A percentile compares a stretch with the other conserved stretches of the same genome.
phyloP scores from a whole-genome alignment of 306 rosid species.

The Vigna radiata region DNA sequence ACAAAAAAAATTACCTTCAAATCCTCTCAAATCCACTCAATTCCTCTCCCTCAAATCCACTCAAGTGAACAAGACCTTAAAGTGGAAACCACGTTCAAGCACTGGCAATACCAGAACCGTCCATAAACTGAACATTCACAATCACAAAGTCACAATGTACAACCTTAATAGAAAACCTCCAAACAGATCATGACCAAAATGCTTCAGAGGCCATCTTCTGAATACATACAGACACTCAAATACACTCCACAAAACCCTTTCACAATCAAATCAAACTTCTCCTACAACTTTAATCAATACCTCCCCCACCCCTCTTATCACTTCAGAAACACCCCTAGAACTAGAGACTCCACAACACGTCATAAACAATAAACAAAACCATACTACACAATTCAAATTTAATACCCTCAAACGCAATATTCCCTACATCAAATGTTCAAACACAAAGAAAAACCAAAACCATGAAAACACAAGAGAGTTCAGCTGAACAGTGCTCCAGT shows the following conservation, averaged over 20 bases:
- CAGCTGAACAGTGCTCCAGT: slow-evolving; percentile 11
- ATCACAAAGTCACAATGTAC: neutral
- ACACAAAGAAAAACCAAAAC: slow-evolving; percentile 20
- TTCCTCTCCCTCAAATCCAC: too few species aligned
- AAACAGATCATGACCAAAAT: neutral
- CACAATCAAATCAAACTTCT: neutral
- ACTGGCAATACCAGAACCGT: neutral
- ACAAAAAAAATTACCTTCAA: too few species aligned
- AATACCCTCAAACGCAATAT: slow-evolving; percentile 6
- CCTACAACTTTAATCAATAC: neutral
- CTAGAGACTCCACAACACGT: neutral
- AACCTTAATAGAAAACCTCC: neutral
- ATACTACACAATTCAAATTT: slow-evolving; percentile 1
- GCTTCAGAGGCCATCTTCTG: neutral
- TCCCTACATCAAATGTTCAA: neutral
- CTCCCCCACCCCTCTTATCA: neutral
- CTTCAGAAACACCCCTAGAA: slow-evolving; percentile 17
- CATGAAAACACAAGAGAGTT: neutral
- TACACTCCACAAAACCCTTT: neutral
- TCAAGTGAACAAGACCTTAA: too few species aligned
- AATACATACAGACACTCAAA: slow-evolving; percentile 9
- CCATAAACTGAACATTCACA: slow-evolving; percentile 14
- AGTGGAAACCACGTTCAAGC: neutral
- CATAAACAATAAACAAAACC: neutral
- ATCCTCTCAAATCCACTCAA: too few species aligned